phyloP scores from a whole-genome alignment of 2,329 filamentous ascomycete genomes.

The Trichoderma cornu-damae region DNA sequence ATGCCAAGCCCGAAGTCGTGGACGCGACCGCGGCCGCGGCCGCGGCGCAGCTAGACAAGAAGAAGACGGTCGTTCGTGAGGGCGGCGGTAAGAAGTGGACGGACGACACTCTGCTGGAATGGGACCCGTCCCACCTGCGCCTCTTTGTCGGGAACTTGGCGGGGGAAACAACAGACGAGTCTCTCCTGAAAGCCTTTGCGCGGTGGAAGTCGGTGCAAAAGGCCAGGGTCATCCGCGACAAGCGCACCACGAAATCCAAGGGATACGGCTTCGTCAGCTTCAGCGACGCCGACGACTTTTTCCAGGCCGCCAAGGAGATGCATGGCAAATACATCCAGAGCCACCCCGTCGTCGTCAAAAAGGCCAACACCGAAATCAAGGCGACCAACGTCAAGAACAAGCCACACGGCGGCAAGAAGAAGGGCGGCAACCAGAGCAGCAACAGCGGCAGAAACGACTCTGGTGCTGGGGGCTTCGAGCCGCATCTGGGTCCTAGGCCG shows the following conservation, averaged over 20 bases:
- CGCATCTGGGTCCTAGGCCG: slow-evolving; percentile 45
- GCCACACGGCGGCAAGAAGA: slow-evolving; percentile 35
- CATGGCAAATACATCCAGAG: slow-evolving; percentile 98
- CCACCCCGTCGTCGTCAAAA: slow-evolving; percentile 81
- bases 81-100: slow-evolving; percentile 93
- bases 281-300: slow-evolving; percentile 91
- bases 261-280: slow-evolving; percentile 97
- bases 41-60: slow-evolving; percentile 53
- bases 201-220: slow-evolving; percentile 86
- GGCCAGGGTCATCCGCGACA: slow-evolving; percentile 89
- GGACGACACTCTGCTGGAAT: slow-evolving; percentile 82
- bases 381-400: slow-evolving; percentile 64
- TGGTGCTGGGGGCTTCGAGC: slow-evolving; percentile 39
- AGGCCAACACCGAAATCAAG: slow-evolving; percentile 88
- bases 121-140: slow-evolving; percentile 91
- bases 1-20: slow-evolving; percentile 34
- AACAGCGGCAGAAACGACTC: slow-evolving; percentile 28
- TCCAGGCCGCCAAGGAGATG: slow-evolving; percentile 95
- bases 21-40: slow-evolving; percentile 42
- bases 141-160: slow-evolving; percentile 96
- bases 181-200: slow-evolving; percentile 86
- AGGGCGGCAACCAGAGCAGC: slow-evolving; percentile 35
- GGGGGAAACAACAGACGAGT: slow-evolving; percentile 95
- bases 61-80: slow-evolving; percentile 81
- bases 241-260: slow-evolving; percentile 91